Conservation (phyloP, 768 basidiomycete genomes). For the Mrakia frigida region DNA sequence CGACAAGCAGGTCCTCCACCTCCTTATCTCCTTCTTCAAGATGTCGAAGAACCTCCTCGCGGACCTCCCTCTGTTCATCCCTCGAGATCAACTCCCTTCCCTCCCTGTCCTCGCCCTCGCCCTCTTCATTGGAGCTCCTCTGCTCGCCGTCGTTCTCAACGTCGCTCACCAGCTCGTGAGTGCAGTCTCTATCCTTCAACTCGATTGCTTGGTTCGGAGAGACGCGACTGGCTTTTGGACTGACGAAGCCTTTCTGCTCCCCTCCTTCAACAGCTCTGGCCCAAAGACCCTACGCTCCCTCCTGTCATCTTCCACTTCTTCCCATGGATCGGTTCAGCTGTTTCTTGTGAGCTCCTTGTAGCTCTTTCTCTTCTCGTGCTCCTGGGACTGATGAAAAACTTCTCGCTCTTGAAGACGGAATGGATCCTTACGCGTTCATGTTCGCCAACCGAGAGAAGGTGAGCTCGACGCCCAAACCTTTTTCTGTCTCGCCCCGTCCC, state of each 20-base stretch:
- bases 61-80: slow-evolving; percentile 17
- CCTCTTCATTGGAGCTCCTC: slow-evolving; percentile 59
- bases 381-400: background rate
- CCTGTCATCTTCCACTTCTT: slow-evolving; percentile 91
- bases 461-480: slow-evolving; percentile 28
- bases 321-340: slow-evolving; percentile 83
- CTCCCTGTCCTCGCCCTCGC: slow-evolving; percentile 33
- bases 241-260: background rate
- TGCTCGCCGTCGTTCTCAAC: slow-evolving; percentile 66
- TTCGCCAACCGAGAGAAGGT: slow-evolving; percentile 55
- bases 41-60: slow-evolving; percentile 21
- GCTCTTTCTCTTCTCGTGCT: background rate
- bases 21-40: background rate
- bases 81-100: slow-evolving; percentile 24
- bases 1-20: background rate
- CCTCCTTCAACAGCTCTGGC: slow-evolving; percentile 54
- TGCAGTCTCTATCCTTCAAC: slow-evolving; percentile 13
- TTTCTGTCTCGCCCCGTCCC: background rate
- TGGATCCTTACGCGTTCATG: slow-evolving; percentile 87
- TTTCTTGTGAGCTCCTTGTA: slow-evolving; percentile 39
- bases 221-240: background rate
- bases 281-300: slow-evolving; percentile 65
- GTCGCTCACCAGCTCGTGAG: slow-evolving; percentile 71
- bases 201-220: background rate
- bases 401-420: slow-evolving; percentile 59